Percentiles rank a stretch among this genome's conserved stretches.
Conservation (phyloP, 129 eudicot genomes). For the Scalesia atractyloides region DNA sequence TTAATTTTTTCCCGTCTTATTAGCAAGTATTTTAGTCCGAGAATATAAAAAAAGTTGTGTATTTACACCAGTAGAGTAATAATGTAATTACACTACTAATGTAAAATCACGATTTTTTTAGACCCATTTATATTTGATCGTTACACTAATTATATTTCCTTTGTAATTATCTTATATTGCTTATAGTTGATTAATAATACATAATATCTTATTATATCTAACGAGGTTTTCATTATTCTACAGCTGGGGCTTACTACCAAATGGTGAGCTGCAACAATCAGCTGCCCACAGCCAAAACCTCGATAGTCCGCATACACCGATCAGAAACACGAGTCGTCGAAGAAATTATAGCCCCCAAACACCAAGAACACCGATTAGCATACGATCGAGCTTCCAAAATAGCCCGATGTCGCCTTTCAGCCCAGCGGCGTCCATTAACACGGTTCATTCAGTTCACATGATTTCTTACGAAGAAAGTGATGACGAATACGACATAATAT, state of each 20-base stretch:
- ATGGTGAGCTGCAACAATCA: slow-evolving; percentile 78
- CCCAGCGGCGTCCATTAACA: slow-evolving; percentile 41
- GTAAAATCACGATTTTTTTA: no score
- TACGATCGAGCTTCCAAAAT: slow-evolving; percentile 55
- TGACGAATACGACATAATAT: slow-evolving; percentile 19
- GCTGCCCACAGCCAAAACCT: slow-evolving; percentile 35
- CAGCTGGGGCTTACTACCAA: slow-evolving; percentile 54
- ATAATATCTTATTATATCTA: no score
- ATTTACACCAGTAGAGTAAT: no score
- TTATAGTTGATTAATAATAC: no score
- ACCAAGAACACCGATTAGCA: slow-evolving; percentile 35
- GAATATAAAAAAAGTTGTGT: no score
- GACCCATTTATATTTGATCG: no score
- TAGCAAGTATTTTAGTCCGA: no score
- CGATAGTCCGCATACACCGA: slow-evolving; percentile 14
- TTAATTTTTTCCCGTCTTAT: no score
- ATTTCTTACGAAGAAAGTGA: slow-evolving; percentile 47
- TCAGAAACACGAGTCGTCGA: neutral
- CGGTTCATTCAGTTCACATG: slow-evolving; percentile 43
- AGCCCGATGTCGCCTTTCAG: slow-evolving; percentile 60
- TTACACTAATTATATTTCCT: no score
- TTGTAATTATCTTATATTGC: no score
- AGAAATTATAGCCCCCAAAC: slow-evolving; percentile 16
- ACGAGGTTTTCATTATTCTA: slow-evolving; percentile 11
- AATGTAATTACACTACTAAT: no score